Conservation (phyloP, 2,329 filamentous ascomycete genomes). For the Fusarium guadeloupense region DNA sequence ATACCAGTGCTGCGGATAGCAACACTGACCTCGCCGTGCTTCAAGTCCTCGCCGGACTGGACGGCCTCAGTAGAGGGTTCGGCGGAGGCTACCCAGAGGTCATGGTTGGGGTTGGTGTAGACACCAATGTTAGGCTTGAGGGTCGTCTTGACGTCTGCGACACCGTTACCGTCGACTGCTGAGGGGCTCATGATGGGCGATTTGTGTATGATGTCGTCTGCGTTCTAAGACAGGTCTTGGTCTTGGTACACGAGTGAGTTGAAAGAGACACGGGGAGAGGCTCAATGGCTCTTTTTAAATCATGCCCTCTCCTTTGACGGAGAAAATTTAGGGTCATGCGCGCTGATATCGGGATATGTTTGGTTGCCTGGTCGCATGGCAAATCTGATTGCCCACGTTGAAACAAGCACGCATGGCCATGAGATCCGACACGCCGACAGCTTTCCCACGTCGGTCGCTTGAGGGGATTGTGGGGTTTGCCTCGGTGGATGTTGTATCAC, state of each 20-base stretch:
- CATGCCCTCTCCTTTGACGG: conserved; percentile 25
- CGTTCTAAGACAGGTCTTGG: conserved; percentile 13
- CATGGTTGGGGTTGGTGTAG: conserved; percentile 92
- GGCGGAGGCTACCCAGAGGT: conserved; percentile 87
- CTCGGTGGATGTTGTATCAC: conserved; percentile 37
- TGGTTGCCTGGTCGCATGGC: conserved; percentile 41
- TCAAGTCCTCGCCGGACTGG: conserved; percentile 71
- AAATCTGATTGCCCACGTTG: conserved; percentile 44
- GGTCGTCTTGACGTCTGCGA: conserved; percentile 39
- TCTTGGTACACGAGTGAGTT: conserved; percentile 15
- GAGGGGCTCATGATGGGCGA: conserved; percentile 49
- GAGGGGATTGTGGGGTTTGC: conserved; percentile 43
- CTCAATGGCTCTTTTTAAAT: conserved; percentile 37
- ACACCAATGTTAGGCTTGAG: conserved; percentile 91
- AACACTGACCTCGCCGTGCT: conserved; percentile 85
- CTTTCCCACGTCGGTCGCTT: conserved; percentile 29
- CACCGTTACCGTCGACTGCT: conserved; percentile 43
- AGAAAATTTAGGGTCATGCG: conserved; percentile 45
- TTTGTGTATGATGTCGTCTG: conserved; percentile 16
- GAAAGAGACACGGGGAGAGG: conserved; percentile 29
- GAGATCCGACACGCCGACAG: conserved; percentile 31
- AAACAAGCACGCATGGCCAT: conserved; percentile 29
- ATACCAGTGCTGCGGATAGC: conserved; percentile 95
- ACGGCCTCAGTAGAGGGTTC: conserved; percentile 80
- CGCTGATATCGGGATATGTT: conserved; percentile 42